A percentile compares a stretch with the other conserved stretches of the same genome.
Evolutionary conservation across 2,329 filamentous ascomycete species (phyloP).

Genomic region (Aureobasidium uvarum): DNA sequence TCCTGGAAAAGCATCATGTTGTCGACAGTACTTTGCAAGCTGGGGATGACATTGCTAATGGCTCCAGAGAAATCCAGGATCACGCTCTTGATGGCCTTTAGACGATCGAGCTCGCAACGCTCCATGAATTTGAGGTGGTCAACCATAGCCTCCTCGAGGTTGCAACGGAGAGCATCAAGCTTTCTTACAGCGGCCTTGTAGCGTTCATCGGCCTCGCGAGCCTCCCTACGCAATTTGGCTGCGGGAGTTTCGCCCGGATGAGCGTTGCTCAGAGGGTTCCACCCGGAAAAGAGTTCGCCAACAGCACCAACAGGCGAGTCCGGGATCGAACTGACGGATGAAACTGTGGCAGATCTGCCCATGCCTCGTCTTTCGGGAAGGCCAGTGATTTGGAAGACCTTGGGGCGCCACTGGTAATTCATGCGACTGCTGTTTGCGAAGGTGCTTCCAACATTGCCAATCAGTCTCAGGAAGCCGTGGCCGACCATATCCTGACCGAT

Average conservation of each 20-base stretch:
- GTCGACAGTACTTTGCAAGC: constrained; percentile 90
- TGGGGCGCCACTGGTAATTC: constrained; percentile 96
- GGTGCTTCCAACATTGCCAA: constrained; percentile 90
- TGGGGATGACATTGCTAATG: constrained; percentile 96
- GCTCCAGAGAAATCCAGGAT: constrained; percentile 96
- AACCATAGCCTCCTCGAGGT: constrained; percentile 92
- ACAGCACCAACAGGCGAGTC: constrained; percentile 69
- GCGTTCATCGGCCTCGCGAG: constrained; percentile 83
- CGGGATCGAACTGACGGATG: constrained; percentile 46
- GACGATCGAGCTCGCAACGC: constrained; percentile 89
- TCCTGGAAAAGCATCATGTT: constrained; percentile 99
- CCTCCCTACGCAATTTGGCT: constrained; percentile 83
- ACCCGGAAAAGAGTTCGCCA: constrained; percentile 83
- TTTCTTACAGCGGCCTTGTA: constrained; percentile 86
- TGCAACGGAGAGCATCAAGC: constrained; percentile 86
- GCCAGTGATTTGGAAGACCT: constrained; percentile 83
- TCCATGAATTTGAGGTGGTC: constrained; percentile 94
- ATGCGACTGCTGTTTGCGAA: constrained; percentile 98
- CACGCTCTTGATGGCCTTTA: constrained; percentile 98
- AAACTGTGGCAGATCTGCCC: constrained; percentile 70
- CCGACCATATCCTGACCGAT: constrained; percentile 91
- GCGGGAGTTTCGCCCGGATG: constrained; percentile 91
- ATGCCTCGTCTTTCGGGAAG: constrained; percentile 84
- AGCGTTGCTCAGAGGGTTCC: constrained; percentile 88
- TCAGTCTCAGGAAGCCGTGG: constrained; percentile 80